Conservation (phyloP, 768 basidiomycete genomes). For the Agrocybe praecox region DNA sequence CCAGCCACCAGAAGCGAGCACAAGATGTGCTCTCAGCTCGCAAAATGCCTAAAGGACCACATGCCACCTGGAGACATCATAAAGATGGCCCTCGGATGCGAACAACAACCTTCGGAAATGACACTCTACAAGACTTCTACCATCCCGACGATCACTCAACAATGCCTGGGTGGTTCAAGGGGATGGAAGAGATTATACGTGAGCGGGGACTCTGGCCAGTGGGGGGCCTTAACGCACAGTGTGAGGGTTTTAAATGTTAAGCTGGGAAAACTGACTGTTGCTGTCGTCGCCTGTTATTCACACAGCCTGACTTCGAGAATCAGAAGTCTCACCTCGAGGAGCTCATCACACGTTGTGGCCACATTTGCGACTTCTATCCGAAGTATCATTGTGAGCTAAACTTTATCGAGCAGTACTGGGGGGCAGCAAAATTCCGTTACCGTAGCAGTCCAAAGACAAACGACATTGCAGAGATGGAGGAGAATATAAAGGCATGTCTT, state of each 20-base stretch:
- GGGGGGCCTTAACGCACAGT: conserved; percentile 24
- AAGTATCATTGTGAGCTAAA: conserved; percentile 39
- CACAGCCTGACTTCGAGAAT: conserved; percentile 18
- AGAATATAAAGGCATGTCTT: conserved; percentile 30
- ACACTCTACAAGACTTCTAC: conserved; percentile 30
- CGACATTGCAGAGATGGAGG: conserved; percentile 30
- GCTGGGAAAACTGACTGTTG: conserved; percentile 28
- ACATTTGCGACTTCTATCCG: conserved; percentile 26
- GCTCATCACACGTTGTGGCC: conserved; percentile 9
- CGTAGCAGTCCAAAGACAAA: conserved; percentile 20
- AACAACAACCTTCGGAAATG: background rate
- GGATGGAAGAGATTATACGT: conserved; percentile 36
- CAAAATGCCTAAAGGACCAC: conserved; percentile 22
- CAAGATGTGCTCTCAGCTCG: conserved; percentile 17
- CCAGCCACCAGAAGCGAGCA: conserved; percentile 21
- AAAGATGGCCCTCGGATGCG: conserved; percentile 19
- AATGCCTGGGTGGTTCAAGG: conserved; percentile 38
- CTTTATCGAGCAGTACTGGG: conserved; percentile 40
- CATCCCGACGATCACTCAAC: conserved; percentile 29
- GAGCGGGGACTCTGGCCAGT: conserved; percentile 24
- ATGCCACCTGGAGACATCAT: conserved; percentile 13
- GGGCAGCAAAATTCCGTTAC: conserved; percentile 32
- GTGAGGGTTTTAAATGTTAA: conserved; percentile 31
- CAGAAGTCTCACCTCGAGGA: conserved; percentile 22
- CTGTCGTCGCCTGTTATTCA: conserved; percentile 19